A percentile compares a stretch with the other conserved stretches of the same genome.
Conservation (phyloP, 305 asterid genomes). For the Fraxinus greggii region DNA sequence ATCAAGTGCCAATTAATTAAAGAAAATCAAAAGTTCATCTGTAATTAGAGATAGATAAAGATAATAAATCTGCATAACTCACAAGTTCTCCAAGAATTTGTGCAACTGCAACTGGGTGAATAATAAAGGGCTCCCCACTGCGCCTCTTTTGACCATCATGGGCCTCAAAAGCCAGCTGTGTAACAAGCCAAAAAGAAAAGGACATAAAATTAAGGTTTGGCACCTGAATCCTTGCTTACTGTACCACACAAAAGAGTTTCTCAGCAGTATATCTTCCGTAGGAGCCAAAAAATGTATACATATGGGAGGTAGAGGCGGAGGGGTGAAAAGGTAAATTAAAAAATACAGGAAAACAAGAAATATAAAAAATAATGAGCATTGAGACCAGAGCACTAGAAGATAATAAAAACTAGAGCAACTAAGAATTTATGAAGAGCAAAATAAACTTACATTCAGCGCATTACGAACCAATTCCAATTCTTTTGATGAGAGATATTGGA, state of each 20-base stretch:
- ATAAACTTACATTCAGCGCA: conserved; percentile 69
- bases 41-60: neutral
- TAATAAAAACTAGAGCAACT: neutral
- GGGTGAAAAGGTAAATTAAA: neutral
- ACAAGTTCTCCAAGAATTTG: conserved; percentile 93
- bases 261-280: neutral
- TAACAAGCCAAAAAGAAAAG: conserved; percentile 15
- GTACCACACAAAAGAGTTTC: neutral
- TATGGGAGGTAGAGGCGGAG: neutral
- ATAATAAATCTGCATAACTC: conserved; percentile 29
- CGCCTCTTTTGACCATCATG: conserved; percentile 97
- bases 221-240: neutral
- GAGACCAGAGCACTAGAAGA: neutral
- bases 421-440: neutral
- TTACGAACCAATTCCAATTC: conserved; percentile 71
- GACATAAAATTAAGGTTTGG: neutral
- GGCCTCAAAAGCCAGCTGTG: conserved; percentile 88
- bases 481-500: conserved; percentile 68
- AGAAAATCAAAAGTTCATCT: neutral
- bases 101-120: conserved; percentile 97
- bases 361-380: neutral
- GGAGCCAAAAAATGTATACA: neutral
- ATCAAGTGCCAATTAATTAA: conserved; percentile 1
- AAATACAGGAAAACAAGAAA: neutral
- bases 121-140: conserved; percentile 92